Base-by-base conservation (phyloP, 2,329 filamentous ascomycete genomes). In the Fusarium pseudocircinatum region DNA sequence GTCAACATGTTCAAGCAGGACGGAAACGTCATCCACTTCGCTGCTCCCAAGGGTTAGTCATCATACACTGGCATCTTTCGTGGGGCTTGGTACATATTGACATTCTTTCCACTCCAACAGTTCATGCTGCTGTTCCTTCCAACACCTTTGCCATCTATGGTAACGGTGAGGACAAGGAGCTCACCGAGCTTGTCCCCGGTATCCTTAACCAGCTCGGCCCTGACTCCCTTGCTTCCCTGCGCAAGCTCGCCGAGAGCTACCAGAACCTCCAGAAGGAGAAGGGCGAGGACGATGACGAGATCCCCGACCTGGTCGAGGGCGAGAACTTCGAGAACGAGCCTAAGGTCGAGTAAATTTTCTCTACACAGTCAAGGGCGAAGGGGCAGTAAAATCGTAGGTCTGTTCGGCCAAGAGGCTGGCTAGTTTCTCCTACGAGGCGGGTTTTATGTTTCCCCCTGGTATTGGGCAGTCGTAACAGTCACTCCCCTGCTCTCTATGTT, bases 1-100 rank as follows among this genome's bases (percentile, higher is more conserved):
- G 96, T 99, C 85, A 99, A 99, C 93, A 99, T 99, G 96, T 99
- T 99, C 93, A 99, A 99, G 93, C 93, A 94, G 84, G 96, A 99
- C 84, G 96, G 96, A 85, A 99, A 99, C 86, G 96, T 99, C 85
- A 98, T 99, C 83, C 96, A 99, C 91, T 99, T 99, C 85, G 93
- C 94, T 81, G 94, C 94, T 82, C 96, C 96, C 80, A 98, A 98
- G 90, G 96, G 96, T 98, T 87, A 82, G 90, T 88, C 59, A 72
- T 69, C 64, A 36, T 50, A 56, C 61, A 52, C 40, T 60, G 36
- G 28, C 63, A 57, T 62, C 69, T 63, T 71, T 50, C 70, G 63
- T 44, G 66, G 70, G 69, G 66, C 60, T 73, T 70, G 64, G 63
- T 73, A 65, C 70, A 64, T 77, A 75, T 66, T 71, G 69, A 79